A percentile compares a stretch with the other conserved stretches of the same genome.
phyloP scores from a whole-genome alignment of 1,284 basidiomycete species.

The Gymnopus androsaceus region DNA sequence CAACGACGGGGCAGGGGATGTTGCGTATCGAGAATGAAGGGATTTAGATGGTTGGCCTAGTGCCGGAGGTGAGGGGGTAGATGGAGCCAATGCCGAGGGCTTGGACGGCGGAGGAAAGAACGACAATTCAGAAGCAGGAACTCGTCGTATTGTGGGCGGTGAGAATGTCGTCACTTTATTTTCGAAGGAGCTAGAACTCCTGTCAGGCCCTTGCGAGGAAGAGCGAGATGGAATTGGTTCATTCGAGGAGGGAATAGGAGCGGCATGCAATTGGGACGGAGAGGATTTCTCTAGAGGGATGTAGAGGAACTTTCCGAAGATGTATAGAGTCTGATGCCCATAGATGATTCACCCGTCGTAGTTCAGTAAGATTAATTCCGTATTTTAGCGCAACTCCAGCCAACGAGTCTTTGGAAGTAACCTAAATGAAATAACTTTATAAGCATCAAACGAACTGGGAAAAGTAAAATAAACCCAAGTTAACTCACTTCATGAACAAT shows the following conservation, averaged over 20 bases:
- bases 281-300: slow-evolving; percentile 60
- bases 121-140: slow-evolving; percentile 56
- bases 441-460: background rate
- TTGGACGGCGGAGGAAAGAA: slow-evolving; percentile 57
- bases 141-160: slow-evolving; percentile 43
- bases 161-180: slow-evolving; percentile 15
- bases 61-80: slow-evolving; percentile 12
- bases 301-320: slow-evolving; percentile 76
- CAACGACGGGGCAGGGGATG: slow-evolving; percentile 32
- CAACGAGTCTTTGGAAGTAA: slow-evolving; percentile 74
- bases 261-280: background rate
- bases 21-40: slow-evolving; percentile 25
- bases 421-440: slow-evolving; percentile 43
- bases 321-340: slow-evolving; percentile 91
- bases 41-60: slow-evolving; percentile 21
- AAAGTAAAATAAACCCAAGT: background rate
- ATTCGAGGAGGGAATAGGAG: background rate
- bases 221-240: background rate
- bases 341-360: slow-evolving; percentile 85
- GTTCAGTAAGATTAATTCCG: slow-evolving; percentile 78
- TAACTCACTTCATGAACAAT: slow-evolving; percentile 54
- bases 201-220: background rate
- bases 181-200: too few species aligned
- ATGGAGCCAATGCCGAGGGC: slow-evolving; percentile 12
- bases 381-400: slow-evolving; percentile 86